Evolutionary conservation across 352 stramenopile species (phyloP).

Genomic region (Nothophytophthora sp.): DNA sequence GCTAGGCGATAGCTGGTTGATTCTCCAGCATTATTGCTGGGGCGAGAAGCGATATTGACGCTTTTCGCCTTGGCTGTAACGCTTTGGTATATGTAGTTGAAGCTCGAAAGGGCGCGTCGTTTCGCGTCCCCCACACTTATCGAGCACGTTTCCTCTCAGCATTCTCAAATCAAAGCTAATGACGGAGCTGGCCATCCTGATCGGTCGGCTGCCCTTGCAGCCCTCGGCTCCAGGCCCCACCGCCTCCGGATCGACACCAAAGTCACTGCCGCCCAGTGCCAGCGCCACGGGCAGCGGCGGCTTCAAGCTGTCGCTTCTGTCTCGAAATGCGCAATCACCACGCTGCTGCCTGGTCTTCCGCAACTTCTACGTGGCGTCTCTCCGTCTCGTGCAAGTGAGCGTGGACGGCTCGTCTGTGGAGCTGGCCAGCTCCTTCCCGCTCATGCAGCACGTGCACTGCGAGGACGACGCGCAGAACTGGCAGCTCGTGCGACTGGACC

Average conservation of each 20-base stretch:
- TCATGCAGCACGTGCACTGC: slow-evolving; percentile 62
- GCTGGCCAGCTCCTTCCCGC: slow-evolving; percentile 34
- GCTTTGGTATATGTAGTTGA: too few species aligned
- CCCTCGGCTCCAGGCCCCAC: background rate
- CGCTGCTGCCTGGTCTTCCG: slow-evolving; percentile 51
- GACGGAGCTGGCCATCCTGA: slow-evolving; percentile 27
- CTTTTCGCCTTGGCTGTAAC: too few species aligned
- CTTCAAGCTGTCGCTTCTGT: slow-evolving; percentile 47
- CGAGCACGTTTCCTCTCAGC: slow-evolving; percentile 2
- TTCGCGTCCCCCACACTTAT: slow-evolving; percentile 8
- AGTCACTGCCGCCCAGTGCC: slow-evolving; percentile 4
- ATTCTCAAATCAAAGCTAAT: background rate
- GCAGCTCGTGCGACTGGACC: slow-evolving; percentile 57
- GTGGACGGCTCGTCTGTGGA: slow-evolving; percentile 39
- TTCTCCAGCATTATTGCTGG: too few species aligned
- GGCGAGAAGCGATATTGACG: too few species aligned
- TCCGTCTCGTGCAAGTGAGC: slow-evolving; percentile 57
- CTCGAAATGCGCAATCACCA: slow-evolving; percentile 5
- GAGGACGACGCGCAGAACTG: slow-evolving; percentile 76
- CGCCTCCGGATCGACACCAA: background rate
- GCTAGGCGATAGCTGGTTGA: too few species aligned
- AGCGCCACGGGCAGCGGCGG: slow-evolving; percentile 30
- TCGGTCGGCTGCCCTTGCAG: slow-evolving; percentile 14
- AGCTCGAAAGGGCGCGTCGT: slow-evolving; percentile 12
- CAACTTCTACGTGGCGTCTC: slow-evolving; percentile 66